phyloP scores from a whole-genome alignment of 1,139 yeast genomes.

The Blastobotrys capitulatus region DNA sequence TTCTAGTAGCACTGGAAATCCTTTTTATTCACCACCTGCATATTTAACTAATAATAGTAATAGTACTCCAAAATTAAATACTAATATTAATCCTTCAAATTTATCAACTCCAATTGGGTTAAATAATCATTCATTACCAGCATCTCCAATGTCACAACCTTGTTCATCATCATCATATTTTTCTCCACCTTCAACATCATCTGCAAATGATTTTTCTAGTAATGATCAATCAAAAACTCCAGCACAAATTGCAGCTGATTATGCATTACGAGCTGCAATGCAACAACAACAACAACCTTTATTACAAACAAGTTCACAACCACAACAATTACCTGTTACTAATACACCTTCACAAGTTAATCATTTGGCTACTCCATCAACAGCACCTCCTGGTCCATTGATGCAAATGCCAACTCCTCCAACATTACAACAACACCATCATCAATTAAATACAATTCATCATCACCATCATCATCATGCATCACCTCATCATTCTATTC shows the following conservation, averaged over 20 bases:
- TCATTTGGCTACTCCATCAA: too few species aligned
- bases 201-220: constrained; percentile 11
- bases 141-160: background rate
- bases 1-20: constrained; percentile 20
- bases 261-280: constrained; percentile 9
- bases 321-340: too few species aligned
- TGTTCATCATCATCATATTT: background rate
- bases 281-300: background rate
- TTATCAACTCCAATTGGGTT: background rate
- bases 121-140: background rate
- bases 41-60: constrained; percentile 17
- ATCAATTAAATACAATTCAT: background rate
- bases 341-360: too few species aligned
- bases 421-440: background rate
- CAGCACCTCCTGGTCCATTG: background rate
- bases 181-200: constrained; percentile 14
- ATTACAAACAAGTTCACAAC: too few species aligned
- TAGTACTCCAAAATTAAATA: constrained; percentile 4
- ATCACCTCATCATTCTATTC: background rate
- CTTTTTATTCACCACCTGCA: constrained; percentile 34
- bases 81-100: background rate
- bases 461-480: background rate
- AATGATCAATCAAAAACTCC: constrained; percentile 4
- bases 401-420: background rate
- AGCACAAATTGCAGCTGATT: constrained; percentile 15